A percentile compares a stretch with the other conserved stretches of the same genome.
Conservation (phyloP, 163 green algal species). For the Scenedesmus sp. region DNA sequence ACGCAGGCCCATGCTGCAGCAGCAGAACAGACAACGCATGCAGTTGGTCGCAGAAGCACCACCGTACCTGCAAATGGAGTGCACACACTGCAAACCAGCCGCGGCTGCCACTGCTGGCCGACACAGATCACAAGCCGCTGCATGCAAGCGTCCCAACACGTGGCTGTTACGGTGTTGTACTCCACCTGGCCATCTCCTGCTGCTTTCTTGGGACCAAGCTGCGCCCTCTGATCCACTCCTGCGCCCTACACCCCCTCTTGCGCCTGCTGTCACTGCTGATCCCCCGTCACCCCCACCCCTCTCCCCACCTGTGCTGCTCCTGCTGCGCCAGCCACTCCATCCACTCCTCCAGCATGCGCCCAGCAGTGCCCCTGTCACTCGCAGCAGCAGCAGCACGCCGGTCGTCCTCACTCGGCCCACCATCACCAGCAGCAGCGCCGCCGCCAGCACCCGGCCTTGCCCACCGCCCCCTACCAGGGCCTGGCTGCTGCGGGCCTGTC, state of each 20-base stretch:
- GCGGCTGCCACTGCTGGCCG: not conserved
- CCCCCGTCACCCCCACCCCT: not conserved
- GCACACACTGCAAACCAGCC: not conserved
- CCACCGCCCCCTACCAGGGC: constrained; percentile 6
- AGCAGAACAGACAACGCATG: not conserved
- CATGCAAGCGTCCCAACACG: not conserved
- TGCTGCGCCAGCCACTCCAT: constrained; percentile 40
- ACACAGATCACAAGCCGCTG: not conserved
- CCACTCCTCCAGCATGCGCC: constrained; percentile 59
- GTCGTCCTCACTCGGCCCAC: constrained; percentile 12
- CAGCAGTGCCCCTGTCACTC: not conserved
- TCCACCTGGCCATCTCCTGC: not conserved
- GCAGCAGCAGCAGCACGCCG: constrained; percentile 24
- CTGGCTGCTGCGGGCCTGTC: not conserved
- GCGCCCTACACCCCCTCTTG: not conserved
- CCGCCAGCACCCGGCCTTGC: not conserved
- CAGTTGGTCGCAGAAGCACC: not conserved
- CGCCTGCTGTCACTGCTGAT: not conserved
- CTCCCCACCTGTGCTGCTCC: constrained; percentile 24
- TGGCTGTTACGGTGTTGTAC: not conserved
- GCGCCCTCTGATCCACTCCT: not conserved
- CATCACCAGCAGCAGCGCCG: constrained; percentile 3
- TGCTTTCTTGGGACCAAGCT: not conserved
- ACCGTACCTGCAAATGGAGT: not conserved
- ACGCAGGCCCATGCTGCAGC: constrained; percentile 69